Base-by-base conservation (phyloP, 2,329 filamentous ascomycete species). In the Aspergillus piperis region DNA sequence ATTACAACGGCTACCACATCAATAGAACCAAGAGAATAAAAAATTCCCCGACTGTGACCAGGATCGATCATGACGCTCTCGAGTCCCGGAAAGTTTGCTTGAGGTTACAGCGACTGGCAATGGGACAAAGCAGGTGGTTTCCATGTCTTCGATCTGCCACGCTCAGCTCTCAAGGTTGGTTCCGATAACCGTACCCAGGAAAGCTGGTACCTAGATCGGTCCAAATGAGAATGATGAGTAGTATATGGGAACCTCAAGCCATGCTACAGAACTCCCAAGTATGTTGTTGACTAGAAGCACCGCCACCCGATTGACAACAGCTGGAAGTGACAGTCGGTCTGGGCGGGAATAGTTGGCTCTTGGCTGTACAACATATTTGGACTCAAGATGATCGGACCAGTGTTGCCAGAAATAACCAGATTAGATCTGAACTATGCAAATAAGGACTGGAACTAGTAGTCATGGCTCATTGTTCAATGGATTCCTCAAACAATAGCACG, bases 331-430 rank as follows among this genome's bases (percentile, higher is more conserved):
- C 47, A 17, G 25, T 50, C 47, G 25, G 47, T 60, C 57, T 59
- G 57, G 56, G 56, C 48, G 61, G 42, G 36, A 53, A 66, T 62
- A 64, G 62, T 47, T 52, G 32, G 56, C 27, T 61, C 64, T 66
- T 66, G 62, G 64, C 62, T 58, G 58, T 64, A 41, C 58, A 55
- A 58, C 60, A 48, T 57, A 54, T n/a, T 27, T n/a, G 15, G 21
- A 21, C 17, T 44, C 41, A 44, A 17, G 44, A 30, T 15, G 44
- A 25, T 44, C 41, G 10, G 21, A 6, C 17, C 42, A 25, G 13
- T 25, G 13, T n/a, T 50, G 15, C 47, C 25, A 50, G 44, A 27
- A 41, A 30, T 27, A 51, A 38, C 42, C 30, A 32, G 38, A 53
- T 47, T 15, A n/a, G 56, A 58, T 53, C 47, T 44, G 48, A 53